A percentile compares a stretch with the other conserved stretches of the same genome.
Conservation (phyloP, 2,329 filamentous ascomycete genomes). For the Trichoderma guizhouense region DNA sequence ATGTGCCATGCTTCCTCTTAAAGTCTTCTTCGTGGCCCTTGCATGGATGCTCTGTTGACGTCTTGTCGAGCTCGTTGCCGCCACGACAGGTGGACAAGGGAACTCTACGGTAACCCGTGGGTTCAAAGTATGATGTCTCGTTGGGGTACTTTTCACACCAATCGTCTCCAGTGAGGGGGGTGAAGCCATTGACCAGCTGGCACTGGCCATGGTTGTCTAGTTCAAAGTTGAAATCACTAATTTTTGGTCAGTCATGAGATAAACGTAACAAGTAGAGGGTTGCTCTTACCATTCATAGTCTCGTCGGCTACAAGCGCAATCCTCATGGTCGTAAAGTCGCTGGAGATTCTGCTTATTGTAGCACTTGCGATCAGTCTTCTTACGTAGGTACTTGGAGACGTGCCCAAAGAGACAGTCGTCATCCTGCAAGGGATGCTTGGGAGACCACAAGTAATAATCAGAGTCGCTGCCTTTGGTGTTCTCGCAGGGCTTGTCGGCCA, state of each 20-base stretch:
- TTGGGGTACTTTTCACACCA: conserved; percentile 62
- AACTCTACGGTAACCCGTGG: conserved; percentile 84
- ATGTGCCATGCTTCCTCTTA: conserved; percentile 64
- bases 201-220: conserved; percentile 75
- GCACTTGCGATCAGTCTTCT: conserved; percentile 74
- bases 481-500: conserved; percentile 71
- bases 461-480: conserved; percentile 57
- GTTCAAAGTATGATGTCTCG: conserved; percentile 73
- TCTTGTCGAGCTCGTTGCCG: conserved; percentile 71
- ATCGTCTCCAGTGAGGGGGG: conserved; percentile 51
- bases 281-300: conserved; percentile 86
- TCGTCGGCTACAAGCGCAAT: conserved; percentile 77
- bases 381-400: conserved; percentile 82
- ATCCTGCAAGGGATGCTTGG: conserved; percentile 73
- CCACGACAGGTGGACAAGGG: conserved; percentile 83
- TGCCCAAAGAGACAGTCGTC: conserved; percentile 92
- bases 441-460: conserved; percentile 86
- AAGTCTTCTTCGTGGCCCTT: conserved; percentile 80
- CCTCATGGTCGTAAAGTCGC: conserved; percentile 67
- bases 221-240: conserved; percentile 90
- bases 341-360: conserved; percentile 75
- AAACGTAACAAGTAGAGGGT: not conserved
- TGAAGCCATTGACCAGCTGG: conserved; percentile 68
- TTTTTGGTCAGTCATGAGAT: not conserved
- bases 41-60: conserved; percentile 56